Evolutionary conservation across 345 rosid species (phyloP).

Genomic region (Arabidopsis suecica): DNA sequence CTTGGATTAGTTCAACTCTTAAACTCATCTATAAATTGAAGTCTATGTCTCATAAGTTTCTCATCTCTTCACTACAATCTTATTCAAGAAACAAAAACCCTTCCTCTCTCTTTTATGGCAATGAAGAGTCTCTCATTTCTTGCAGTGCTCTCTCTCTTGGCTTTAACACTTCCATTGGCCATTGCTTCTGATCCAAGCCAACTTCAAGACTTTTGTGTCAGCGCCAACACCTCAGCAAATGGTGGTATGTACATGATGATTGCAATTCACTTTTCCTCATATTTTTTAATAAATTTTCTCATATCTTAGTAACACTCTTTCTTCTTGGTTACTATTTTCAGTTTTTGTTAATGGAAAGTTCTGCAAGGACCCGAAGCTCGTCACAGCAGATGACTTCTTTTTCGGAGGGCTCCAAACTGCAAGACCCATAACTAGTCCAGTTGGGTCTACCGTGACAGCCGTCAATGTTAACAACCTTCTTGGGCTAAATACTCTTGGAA

Average conservation of each 20-base stretch:
- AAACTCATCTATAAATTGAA: conserved; percentile 28
- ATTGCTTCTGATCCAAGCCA: conserved; percentile 26
- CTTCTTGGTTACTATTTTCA: neutral
- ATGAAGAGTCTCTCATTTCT: conserved; percentile 19
- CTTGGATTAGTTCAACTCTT: neutral
- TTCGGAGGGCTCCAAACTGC: conserved; percentile 9
- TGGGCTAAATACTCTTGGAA: conserved; percentile 42
- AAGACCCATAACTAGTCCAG: neutral
- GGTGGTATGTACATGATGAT: conserved; percentile 6
- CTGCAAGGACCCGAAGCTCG: conserved; percentile 40
- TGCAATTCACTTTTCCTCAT: neutral
- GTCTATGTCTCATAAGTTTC: neutral
- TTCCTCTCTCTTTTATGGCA: neutral
- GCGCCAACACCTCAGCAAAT: conserved; percentile 9
- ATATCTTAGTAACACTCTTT: neutral
- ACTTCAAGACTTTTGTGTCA: conserved; percentile 27
- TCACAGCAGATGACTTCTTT: conserved; percentile 25
- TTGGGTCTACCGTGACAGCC: neutral
- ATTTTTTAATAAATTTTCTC: neutral
- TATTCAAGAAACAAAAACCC: neutral
- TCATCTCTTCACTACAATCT: neutral
- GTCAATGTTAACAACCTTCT: conserved; percentile 20
- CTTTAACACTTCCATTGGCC: conserved; percentile 18
- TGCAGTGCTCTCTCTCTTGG: neutral
- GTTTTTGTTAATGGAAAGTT: conserved; percentile 39